Evolutionary conservation across 164 flowering plant genomes (phyloP).

Genomic region (Piper longum): DNA sequence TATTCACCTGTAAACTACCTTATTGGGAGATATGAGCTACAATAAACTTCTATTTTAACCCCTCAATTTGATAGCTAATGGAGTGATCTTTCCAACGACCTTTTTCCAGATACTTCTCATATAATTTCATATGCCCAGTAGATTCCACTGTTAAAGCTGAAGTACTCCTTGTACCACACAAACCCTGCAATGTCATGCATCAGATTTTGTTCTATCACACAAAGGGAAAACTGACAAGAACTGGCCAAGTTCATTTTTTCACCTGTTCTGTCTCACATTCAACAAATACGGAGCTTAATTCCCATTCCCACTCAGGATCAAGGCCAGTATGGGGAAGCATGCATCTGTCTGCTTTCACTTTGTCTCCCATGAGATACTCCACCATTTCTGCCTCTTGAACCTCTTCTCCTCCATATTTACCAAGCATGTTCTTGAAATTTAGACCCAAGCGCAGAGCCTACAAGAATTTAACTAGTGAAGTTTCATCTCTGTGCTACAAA

Average conservation of each 20-base stretch:
- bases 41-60: neutral
- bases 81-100: constrained; percentile 40
- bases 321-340: constrained; percentile 30
- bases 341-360: constrained; percentile 31
- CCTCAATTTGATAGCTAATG: constrained; percentile 21
- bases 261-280: constrained; percentile 47
- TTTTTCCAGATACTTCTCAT: constrained; percentile 53
- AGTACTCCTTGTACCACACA: constrained; percentile 59
- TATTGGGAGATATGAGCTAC: neutral
- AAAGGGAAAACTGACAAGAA: neutral
- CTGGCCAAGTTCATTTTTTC: neutral
- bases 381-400: constrained; percentile 22
- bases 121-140: constrained; percentile 37
- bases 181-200: constrained; percentile 24
- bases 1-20: no score
- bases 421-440: constrained; percentile 25
- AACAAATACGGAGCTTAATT: constrained; percentile 39
- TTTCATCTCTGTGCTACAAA: neutral
- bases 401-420: constrained; percentile 18
- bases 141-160: constrained; percentile 30
- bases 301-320: constrained; percentile 31
- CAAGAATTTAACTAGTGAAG: neutral
- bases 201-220: neutral
- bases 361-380: constrained; percentile 33
- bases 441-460: constrained; percentile 25